These are phyloP conservation scores for Backusella parvicylindrica DNA, from an alignment of 192 early-diverging fungal species.

Conservation along the genomic window DNA sequence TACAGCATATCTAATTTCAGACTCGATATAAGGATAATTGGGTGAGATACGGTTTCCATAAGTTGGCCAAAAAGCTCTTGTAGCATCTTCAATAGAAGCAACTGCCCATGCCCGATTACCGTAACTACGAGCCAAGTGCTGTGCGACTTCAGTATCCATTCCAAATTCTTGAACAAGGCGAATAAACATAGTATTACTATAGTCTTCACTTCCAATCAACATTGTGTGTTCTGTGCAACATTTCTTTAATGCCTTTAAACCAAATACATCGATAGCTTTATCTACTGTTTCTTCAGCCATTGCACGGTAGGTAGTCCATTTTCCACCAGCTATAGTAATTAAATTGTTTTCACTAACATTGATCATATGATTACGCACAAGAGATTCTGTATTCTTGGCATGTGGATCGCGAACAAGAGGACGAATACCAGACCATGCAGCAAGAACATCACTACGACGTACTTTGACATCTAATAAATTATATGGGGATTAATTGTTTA, in stretches of 20 bases:
- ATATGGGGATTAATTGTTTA: background rate
- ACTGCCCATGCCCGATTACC: slow-evolving; percentile 96
- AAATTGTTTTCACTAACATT: slow-evolving; percentile 76
- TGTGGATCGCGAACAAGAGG: slow-evolving; percentile 94
- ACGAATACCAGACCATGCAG: slow-evolving; percentile 97
- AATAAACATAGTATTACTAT: slow-evolving; percentile 92
- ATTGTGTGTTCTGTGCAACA: slow-evolving; percentile 76
- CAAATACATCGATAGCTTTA: slow-evolving; percentile 74
- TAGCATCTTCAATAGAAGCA: slow-evolving; percentile 74
- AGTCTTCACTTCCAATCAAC: slow-evolving; percentile 84
- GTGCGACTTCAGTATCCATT: slow-evolving; percentile 87
- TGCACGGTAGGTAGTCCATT: slow-evolving; percentile 97
- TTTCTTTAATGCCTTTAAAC: slow-evolving; percentile 58
- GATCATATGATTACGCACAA: slow-evolving; percentile 98
- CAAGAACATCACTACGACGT: slow-evolving; percentile 92
- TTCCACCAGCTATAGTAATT: slow-evolving; percentile 95
- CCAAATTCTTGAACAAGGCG: slow-evolving; percentile 95
- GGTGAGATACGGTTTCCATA: slow-evolving; percentile 76
- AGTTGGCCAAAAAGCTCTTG: slow-evolving; percentile 71
- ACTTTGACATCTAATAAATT: slow-evolving; percentile 82
- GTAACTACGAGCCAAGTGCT: slow-evolving; percentile 88
- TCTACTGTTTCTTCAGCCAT: slow-evolving; percentile 97
- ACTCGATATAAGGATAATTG: slow-evolving; percentile 90
- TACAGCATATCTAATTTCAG: slow-evolving; percentile 90
- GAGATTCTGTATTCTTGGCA: slow-evolving; percentile 85